These are phyloP conservation scores for Prunus mongolica DNA, from an alignment of 306 rosid species.

Conservation along the genomic window DNA sequence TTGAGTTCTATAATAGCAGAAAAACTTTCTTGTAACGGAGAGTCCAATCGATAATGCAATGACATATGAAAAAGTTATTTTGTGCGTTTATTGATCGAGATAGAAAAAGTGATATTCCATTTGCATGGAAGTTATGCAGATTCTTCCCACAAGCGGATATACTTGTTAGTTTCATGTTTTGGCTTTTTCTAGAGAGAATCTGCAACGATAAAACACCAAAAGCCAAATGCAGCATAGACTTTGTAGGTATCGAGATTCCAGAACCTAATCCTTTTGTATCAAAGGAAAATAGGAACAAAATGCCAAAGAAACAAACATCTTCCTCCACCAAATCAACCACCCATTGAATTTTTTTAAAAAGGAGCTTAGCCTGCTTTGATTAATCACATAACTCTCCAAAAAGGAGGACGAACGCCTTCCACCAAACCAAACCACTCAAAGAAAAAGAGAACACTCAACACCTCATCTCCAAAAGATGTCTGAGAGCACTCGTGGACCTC, in stretches of 20 bases:
- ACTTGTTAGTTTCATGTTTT: not conserved
- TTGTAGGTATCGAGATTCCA: not conserved
- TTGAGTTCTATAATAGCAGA: not conserved
- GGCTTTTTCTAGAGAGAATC: constrained; percentile 13
- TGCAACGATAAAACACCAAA: constrained; percentile 6
- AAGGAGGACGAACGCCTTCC: constrained; percentile 1
- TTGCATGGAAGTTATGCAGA: not conserved
- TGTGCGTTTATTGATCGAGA: no score
- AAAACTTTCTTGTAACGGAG: no score
- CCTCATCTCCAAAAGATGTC: constrained; percentile 4
- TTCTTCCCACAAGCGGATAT: not conserved
- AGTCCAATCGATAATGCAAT: no score
- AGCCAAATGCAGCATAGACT: not conserved
- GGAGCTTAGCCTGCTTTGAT: no score
- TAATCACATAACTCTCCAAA: not conserved
- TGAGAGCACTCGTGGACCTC: constrained; percentile 33
- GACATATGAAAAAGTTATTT: no score
- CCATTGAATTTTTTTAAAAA: not conserved
- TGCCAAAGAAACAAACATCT: not conserved
- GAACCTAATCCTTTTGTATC: constrained; percentile 1
- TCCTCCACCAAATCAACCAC: constrained; percentile 11
- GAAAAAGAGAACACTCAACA: constrained; percentile 8
- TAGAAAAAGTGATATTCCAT: no score
- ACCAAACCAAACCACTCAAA: constrained; percentile 7
- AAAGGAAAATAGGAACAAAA: not conserved